A percentile compares a stretch with the other conserved stretches of the same genome.
These are phyloP conservation scores for Cicer yamashitae DNA, from an alignment of 306 rosid species.

Conservation along the genomic window DNA sequence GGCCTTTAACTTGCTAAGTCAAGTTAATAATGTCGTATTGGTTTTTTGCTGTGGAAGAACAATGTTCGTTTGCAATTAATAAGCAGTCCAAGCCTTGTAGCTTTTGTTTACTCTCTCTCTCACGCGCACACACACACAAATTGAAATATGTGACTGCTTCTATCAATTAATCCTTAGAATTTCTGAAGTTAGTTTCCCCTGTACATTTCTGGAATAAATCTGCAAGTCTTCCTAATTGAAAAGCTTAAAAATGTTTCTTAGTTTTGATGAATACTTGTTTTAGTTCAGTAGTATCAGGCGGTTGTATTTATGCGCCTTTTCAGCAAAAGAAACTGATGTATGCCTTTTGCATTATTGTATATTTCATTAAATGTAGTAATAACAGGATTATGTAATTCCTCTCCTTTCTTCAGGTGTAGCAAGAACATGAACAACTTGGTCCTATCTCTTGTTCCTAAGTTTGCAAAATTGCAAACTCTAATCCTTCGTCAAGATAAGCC, in stretches of 20 bases:
- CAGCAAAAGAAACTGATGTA: no score
- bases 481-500: slow-evolving; percentile 88
- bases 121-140: neutral
- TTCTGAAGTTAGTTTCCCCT: slow-evolving; percentile 14
- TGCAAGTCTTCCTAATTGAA: neutral
- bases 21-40: slow-evolving; percentile 12
- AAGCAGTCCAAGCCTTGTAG: neutral
- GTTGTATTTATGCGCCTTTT: no score
- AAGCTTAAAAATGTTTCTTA: neutral
- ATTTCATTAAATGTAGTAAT: slow-evolving; percentile 5
- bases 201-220: slow-evolving; percentile 1
- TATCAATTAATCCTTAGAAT: neutral
- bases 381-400: slow-evolving; percentile 8
- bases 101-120: neutral
- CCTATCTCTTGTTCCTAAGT: slow-evolving; percentile 77
- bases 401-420: slow-evolving; percentile 72
- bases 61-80: neutral
- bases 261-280: no score
- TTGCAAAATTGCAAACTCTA: slow-evolving; percentile 73
- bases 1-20: slow-evolving; percentile 10
- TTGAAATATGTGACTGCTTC: neutral
- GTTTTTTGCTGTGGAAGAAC: neutral
- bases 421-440: slow-evolving; percentile 92
- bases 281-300: no score
- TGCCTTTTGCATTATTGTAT: neutral